These are phyloP conservation scores for Apiospora phragmitis DNA, from an alignment of 2,329 filamentous ascomycete genomes.

Conservation along the genomic window DNA sequence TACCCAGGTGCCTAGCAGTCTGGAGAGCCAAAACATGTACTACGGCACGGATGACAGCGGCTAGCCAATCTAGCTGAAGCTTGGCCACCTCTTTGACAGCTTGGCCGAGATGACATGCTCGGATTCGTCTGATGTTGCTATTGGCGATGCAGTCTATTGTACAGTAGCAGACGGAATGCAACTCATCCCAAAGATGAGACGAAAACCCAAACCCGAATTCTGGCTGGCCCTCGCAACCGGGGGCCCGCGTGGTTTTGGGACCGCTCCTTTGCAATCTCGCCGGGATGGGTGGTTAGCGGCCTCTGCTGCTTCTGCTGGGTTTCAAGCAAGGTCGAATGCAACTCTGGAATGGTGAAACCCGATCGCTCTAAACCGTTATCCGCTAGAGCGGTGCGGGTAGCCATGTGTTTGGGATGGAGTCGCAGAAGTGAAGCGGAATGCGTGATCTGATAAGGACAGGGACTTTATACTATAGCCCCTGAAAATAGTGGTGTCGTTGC, in stretches of 20 bases:
- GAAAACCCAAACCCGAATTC: constrained; percentile 2
- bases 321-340: constrained; percentile 27
- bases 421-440: not conserved
- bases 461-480: constrained; percentile 9
- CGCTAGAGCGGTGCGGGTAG: constrained; percentile 31
- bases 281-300: constrained; percentile 17
- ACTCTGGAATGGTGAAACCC: constrained; percentile 27
- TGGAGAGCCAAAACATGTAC: not conserved
- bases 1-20: not conserved
- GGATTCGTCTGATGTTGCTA: constrained; percentile 9
- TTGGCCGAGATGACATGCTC: not conserved
- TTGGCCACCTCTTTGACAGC: constrained; percentile 3
- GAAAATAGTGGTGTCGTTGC: constrained; percentile 7
- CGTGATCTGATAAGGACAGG: constrained; percentile 10
- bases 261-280: constrained; percentile 30
- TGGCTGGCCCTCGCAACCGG: constrained; percentile 12
- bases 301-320: constrained; percentile 20
- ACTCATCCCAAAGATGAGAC: constrained; percentile 11
- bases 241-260: constrained; percentile 28
- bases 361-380: constrained; percentile 32
- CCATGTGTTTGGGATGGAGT: constrained; percentile 27
- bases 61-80: not conserved
- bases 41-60: not conserved
- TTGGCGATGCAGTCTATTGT: not conserved
- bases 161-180: not conserved